Conservation (phyloP, 495 filamentous ascomycete genomes). For the Talaromyces adpressus region DNA sequence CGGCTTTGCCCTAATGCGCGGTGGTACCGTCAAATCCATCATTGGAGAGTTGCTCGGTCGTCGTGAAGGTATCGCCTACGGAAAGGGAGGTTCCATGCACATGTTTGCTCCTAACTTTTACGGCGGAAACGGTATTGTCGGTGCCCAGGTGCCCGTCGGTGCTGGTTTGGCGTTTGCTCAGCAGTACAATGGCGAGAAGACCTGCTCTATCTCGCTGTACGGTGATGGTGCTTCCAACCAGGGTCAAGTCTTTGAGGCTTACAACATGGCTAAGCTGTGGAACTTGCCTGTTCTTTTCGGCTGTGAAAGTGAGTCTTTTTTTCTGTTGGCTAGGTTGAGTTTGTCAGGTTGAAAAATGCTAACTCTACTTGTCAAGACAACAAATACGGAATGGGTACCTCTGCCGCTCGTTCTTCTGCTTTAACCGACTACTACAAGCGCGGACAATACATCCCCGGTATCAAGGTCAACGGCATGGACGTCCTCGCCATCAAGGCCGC, state of each 20-base stretch:
- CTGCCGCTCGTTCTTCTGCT: conserved; percentile 86
- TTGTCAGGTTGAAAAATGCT: not conserved
- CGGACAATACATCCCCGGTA: conserved; percentile 97
- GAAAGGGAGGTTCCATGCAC: conserved; percentile 99
- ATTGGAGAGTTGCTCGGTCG: conserved; percentile 95
- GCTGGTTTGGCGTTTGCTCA: conserved; percentile 96
- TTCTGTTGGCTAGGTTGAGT: not conserved
- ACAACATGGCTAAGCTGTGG: conserved; percentile 99
- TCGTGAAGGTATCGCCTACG: conserved; percentile 93
- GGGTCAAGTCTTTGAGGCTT: conserved; percentile 98
- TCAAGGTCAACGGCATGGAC: conserved; percentile 99
- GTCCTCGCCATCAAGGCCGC: conserved; percentile 96
- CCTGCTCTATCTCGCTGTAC: conserved; percentile 83
- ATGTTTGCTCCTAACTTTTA: conserved; percentile 99
- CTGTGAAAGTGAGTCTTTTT: conserved; percentile 76
- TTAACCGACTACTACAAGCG: conserved; percentile 99
- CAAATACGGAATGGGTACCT: conserved; percentile 99
- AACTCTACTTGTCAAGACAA: conserved; percentile 63
- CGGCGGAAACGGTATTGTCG: conserved; percentile 97
- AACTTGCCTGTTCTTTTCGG: conserved; percentile 90
- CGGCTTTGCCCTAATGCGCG: conserved; percentile 96
- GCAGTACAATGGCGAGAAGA: conserved; percentile 80
- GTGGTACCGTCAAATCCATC: conserved; percentile 83
- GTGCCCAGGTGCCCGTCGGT: conserved; percentile 96
- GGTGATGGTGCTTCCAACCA: conserved; percentile 98